phyloP scores from a whole-genome alignment of 208 protist species.

The Chromosphaera perkinsii region DNA sequence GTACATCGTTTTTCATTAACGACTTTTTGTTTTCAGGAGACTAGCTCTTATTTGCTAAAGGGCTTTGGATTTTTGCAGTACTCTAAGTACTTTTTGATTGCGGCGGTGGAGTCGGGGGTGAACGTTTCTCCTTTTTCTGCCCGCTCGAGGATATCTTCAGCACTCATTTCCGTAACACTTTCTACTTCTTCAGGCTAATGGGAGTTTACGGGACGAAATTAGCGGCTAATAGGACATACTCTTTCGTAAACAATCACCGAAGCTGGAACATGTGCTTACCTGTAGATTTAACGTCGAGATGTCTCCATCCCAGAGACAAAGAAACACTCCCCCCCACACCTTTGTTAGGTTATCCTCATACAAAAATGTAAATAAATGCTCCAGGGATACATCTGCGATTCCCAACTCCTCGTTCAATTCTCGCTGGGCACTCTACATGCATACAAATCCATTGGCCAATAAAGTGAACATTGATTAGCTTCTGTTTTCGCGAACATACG shows the following conservation, averaged over 20 bases:
- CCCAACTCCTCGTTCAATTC: slow-evolving; percentile 1
- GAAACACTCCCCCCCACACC: slow-evolving; percentile 8
- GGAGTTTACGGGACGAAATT: too few relatives aligned
- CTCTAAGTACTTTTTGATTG: neutral
- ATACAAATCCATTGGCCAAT: too few relatives aligned
- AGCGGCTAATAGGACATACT: too few relatives aligned
- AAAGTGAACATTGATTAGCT: too few relatives aligned
- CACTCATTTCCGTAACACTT: neutral
- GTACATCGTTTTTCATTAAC: too few relatives aligned
- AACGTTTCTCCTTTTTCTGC: neutral
- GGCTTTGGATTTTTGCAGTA: too few relatives aligned
- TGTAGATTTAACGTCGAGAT: neutral
- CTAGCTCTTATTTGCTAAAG: too few relatives aligned
- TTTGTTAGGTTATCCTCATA: slow-evolving; percentile 9
- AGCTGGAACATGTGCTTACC: too few relatives aligned
- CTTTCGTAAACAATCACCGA: too few relatives aligned
- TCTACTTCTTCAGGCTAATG: too few relatives aligned
- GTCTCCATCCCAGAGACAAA: neutral
- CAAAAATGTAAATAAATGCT: slow-evolving; percentile 1
- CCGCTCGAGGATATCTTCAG: neutral
- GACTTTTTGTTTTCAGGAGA: too few relatives aligned
- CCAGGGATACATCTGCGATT: neutral
- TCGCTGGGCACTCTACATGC: neutral
- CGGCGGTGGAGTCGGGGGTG: neutral
- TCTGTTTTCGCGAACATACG: too few relatives aligned